Conservation (phyloP, 257 asterid genomes). For the Henckelia pumila region DNA sequence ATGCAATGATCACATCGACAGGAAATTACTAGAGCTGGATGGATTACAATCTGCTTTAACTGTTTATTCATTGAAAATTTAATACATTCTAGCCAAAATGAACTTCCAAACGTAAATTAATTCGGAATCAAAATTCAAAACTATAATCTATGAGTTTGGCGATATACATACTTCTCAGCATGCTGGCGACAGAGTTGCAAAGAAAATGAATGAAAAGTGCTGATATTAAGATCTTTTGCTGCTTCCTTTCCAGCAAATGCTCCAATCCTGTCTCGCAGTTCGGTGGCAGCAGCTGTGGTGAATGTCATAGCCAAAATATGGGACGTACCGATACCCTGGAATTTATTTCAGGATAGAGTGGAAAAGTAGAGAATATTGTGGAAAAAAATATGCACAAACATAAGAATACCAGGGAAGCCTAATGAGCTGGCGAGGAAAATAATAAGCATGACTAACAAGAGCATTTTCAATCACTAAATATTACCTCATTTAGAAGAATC, state of each 20-base stretch:
- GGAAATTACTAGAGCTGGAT: background rate
- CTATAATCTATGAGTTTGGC: conserved; percentile 18
- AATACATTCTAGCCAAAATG: conserved; percentile 1
- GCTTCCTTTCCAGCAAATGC: conserved; percentile 80
- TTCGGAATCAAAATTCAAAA: conserved; percentile 18
- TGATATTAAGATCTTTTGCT: conserved; percentile 83
- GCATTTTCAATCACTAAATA: background rate
- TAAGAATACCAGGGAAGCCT: conserved; percentile 27
- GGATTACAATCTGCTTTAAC: conserved; percentile 5
- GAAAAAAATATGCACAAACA: conserved; percentile 4
- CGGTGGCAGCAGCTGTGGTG: conserved; percentile 94
- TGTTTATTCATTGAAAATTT: background rate
- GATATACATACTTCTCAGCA: conserved; percentile 80
- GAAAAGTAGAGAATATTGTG: conserved; percentile 8
- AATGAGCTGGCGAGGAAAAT: conserved; percentile 20
- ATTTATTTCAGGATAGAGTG: conserved; percentile 20
- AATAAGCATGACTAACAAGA: conserved; percentile 7
- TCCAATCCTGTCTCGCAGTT: conserved; percentile 95
- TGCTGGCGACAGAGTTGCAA: conserved; percentile 91
- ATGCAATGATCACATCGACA: conserved; percentile 1
- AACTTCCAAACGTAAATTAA: conserved; percentile 4
- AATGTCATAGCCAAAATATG: conserved; percentile 95
- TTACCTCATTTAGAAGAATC: conserved; percentile 78
- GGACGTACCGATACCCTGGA: conserved; percentile 76
- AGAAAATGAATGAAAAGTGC: conserved; percentile 97